A percentile compares a stretch with the other conserved stretches of the same genome.
Conservation (phyloP, 2,329 filamentous ascomycete species). For the Dactylellina cionopaga region DNA sequence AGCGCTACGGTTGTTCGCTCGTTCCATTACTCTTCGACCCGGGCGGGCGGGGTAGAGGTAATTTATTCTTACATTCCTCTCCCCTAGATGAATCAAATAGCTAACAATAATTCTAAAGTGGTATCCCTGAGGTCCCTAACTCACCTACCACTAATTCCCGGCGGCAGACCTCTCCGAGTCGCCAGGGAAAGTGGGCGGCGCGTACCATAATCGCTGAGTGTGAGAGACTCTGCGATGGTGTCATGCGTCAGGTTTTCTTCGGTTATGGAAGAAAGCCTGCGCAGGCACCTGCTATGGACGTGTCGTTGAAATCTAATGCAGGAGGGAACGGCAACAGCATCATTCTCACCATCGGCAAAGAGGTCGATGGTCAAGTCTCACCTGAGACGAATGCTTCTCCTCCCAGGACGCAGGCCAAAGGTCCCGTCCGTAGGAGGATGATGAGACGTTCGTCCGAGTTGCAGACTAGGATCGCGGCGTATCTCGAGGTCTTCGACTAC, state of each 20-base stretch:
- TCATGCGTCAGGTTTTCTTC: conserved; percentile 90
- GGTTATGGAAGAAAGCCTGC: conserved; percentile 65
- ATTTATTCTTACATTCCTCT: conserved; percentile 57
- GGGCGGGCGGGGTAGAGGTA: conserved; percentile 73
- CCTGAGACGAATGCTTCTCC: conserved; percentile 53
- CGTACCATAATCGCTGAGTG: conserved; percentile 98
- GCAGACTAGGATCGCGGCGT: conserved; percentile 66
- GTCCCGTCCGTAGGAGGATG: conserved; percentile 30
- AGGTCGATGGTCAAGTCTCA: conserved; percentile 50
- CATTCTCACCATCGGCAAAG: conserved; percentile 49
- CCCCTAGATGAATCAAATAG: conserved; percentile 58
- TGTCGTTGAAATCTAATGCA: conserved; percentile 46
- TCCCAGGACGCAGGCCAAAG: conserved; percentile 40
- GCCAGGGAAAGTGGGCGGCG: conserved; percentile 86
- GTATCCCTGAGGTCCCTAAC: conserved; percentile 69
- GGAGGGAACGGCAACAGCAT: conserved; percentile 53
- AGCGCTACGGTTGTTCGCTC: conserved; percentile 76
- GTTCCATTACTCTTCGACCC: conserved; percentile 95
- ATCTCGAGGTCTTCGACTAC: conserved; percentile 87
- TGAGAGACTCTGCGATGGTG: conserved; percentile 99
- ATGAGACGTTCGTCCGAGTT: conserved; percentile 53
- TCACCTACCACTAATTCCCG: conserved; percentile 60
- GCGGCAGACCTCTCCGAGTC: conserved; percentile 63
- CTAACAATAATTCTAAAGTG: conserved; percentile 72
- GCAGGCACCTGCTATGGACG: conserved; percentile 52